Base-by-base conservation (phyloP, 805 yeast species). In the Brettanomyces naardenensis region DNA sequence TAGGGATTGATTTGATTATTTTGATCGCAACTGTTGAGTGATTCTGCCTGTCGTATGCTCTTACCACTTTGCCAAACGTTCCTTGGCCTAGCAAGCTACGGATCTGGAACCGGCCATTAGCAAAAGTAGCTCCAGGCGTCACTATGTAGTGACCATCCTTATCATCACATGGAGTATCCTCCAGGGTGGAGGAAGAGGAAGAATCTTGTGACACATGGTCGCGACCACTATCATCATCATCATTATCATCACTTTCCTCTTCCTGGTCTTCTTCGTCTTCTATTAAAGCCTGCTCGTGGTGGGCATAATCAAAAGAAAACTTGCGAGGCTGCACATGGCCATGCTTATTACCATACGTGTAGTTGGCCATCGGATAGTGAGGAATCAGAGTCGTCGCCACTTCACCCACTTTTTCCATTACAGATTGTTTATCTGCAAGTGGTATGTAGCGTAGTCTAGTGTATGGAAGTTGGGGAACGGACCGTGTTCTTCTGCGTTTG, bases 31-130 rank as follows among this genome's bases (percentile, higher is more conserved):
- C 92, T 41, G 68, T 67, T 37, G 70, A 66, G 21, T 75, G 65
- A 32, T 73, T 67, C 15, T 67, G 61, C 37, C 69, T 65, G 54
- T 92, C 97, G 47, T 69, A 70, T n/a, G 94, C 92, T 41, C 80
- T 78, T 28, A 83, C 80, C 5, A 88, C 96, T 52, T 84, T 87
- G 11, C 95, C 95, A 64, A 86, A 87, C 1, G 96, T 87, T 11
- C 96, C 96, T 52, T 87, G 95, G 27, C 96, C 96, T 39, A 92
- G 64, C 25, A 87, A 62, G 41, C 75, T 69, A 25, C 73, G 60
- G 10, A 89, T 80, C 15, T 70, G 62, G 57, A 82, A 89, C 33
- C 95, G 61, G 36, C 64, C 66, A 52, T 82, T 78, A n/a, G 95
- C 86, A 56, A 83, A 80, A 2, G 58, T 50, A 22, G 78, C 77